Base-by-base conservation (phyloP, 306 rosid genomes). In the Lathyrus tuberosus region DNA sequence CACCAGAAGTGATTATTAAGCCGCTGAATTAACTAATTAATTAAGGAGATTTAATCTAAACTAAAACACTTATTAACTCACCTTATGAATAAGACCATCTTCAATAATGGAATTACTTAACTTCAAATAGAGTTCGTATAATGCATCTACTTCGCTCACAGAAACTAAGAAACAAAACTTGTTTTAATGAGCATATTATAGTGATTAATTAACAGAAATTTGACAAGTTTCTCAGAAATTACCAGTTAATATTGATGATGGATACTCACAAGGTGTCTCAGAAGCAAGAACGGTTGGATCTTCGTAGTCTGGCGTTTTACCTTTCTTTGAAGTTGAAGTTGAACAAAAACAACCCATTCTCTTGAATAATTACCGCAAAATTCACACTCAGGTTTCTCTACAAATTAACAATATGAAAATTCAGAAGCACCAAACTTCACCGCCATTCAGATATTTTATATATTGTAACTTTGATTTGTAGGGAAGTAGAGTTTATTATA, bases 201-300 rank as follows among this genome's bases (percentile, higher is more conserved):
- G 4, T 26, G 11, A 28, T 26, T 20, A 6, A 56, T 56, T 26
- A 52, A 20, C 22, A 20, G 0, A 20, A 20, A 20, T 20, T 20
- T 20, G 22, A 20, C 22, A 20, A 20, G 22, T 20, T 20, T 20
- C 22, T 20, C 22, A 20, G 26, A 24, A 24, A 24, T 57, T 59
- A 69, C 67, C 62, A 65, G 40, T 54, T 57, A 28, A 13, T 42
- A 60, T 62, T 24, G 30, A 26, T 64, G 83, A 72, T 63, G 81
- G 77, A 69, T 66, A 85, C 91, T 88, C 79, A 94, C 99, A 94
- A 33, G 95, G 96, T 56, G 99, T 94, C 80, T 70, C 96, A 14
- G 97, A 85, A n/a, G 99, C 91, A 70, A 94, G 99, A 81, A 84
- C 58, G 2, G 70, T 24, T 7, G 95, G 91, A 9, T 94, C 86